These are phyloP conservation scores for Ceratocystis colombiana DNA, from an alignment of 2,329 filamentous ascomycete species.

Conservation along the genomic window DNA sequence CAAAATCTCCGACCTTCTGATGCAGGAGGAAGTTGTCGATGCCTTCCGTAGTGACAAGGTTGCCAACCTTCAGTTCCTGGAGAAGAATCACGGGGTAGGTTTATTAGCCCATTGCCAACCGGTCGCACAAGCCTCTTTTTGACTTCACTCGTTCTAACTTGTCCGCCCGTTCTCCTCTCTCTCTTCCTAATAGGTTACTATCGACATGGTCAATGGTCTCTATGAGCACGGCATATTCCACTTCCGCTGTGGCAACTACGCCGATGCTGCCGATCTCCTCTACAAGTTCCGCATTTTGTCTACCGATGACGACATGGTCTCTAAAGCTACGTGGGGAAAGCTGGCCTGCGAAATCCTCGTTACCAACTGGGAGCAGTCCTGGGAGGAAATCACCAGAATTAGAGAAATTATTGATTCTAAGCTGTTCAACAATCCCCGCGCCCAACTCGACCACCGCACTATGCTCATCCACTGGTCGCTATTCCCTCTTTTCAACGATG, in stretches of 20 bases:
- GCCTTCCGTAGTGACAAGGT: slow-evolving; percentile 94
- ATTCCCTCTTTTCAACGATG: slow-evolving; percentile 98
- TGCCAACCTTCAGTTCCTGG: slow-evolving; percentile 94
- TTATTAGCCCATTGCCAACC: too few species aligned
- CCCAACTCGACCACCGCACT: slow-evolving; percentile 89
- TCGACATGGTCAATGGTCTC: slow-evolving; percentile 90
- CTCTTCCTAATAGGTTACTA: slow-evolving; percentile 57
- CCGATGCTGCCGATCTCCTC: slow-evolving; percentile 76
- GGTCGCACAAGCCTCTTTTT: neutral
- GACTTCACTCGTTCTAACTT: neutral
- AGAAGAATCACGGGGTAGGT: slow-evolving; percentile 79
- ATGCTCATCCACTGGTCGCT: slow-evolving; percentile 98
- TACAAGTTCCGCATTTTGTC: slow-evolving; percentile 98
- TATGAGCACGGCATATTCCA: slow-evolving; percentile 96
- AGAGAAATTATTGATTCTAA: slow-evolving; percentile 88
- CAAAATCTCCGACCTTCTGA: slow-evolving; percentile 79
- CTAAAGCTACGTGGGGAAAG: slow-evolving; percentile 94
- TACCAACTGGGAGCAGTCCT: slow-evolving; percentile 86
- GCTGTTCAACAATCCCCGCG: slow-evolving; percentile 91
- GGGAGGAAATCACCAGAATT: slow-evolving; percentile 84
- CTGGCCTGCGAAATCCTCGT: slow-evolving; percentile 91
- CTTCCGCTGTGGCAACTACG: slow-evolving; percentile 95
- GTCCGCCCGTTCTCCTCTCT: neutral
- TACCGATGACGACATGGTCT: slow-evolving; percentile 96
- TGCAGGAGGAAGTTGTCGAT: slow-evolving; percentile 78